These are phyloP conservation scores for Salvia splendens DNA, from an alignment of 257 asterid species.

Conservation along the genomic window DNA sequence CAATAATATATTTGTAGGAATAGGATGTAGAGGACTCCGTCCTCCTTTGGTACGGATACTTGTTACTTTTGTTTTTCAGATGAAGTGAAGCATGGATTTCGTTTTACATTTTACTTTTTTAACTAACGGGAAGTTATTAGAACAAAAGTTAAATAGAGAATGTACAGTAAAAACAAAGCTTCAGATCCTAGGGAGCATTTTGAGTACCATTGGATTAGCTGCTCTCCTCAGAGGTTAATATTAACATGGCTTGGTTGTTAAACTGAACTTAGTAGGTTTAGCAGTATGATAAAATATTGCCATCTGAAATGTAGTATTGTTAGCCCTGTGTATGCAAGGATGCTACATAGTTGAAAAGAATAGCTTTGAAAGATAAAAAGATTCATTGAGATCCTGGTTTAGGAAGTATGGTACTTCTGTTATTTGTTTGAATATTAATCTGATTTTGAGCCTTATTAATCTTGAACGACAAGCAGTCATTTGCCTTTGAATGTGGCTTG, in stretches of 20 bases:
- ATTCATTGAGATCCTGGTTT: background rate
- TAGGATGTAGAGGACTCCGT: background rate
- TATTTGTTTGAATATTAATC: background rate
- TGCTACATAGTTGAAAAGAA: background rate
- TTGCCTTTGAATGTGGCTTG: background rate
- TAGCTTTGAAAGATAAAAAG: background rate
- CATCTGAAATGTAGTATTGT: background rate
- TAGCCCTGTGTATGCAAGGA: background rate
- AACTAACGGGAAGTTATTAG: background rate
- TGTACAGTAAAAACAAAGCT: background rate
- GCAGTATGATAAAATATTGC: background rate
- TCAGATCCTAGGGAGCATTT: too few relatives aligned
- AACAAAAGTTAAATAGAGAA: background rate
- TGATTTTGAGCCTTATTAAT: background rate
- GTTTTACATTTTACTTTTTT: background rate
- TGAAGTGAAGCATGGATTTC: background rate
- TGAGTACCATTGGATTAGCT: too few relatives aligned
- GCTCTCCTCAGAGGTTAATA: too few relatives aligned
- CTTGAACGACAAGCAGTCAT: background rate
- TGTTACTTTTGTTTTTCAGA: background rate
- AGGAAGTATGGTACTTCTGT: background rate
- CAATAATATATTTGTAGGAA: conserved; percentile 9
- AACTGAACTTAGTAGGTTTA: background rate
- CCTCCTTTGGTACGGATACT: background rate
- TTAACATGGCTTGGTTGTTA: background rate